Base-by-base conservation (phyloP, 495 filamentous ascomycete species). In the Immersiella caudata region DNA sequence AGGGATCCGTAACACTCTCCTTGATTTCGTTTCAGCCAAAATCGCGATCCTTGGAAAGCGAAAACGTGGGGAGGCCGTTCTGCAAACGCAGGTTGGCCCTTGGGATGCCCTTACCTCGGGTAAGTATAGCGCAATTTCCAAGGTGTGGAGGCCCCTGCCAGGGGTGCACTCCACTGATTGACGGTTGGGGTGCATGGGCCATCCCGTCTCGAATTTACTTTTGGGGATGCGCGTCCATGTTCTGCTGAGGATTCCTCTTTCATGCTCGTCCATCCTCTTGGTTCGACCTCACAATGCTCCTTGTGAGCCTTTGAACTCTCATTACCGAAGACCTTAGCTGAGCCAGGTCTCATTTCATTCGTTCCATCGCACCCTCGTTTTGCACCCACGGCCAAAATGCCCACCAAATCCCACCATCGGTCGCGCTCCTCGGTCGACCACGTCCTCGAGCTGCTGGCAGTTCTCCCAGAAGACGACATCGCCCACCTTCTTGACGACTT, bases 401-500 rank as follows among this genome's bases (percentile, higher is more conserved):
- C 77, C 22, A 69, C 68, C 69, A 72, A 72, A 54, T 68, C 74
- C 52, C 78, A 75, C 60, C 71, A 70, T 54, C 73, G 75, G 51
- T 71, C 71, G 56, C 70, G 71, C 22, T 79, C 78, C 49, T 79
- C 78, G 14, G 70, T 79, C 69, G 78, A 79, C 75, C 76, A 74
- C 20, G 76, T 78, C 68, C 68, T 79, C 29, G 75, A 76, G 62
- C 75, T 79, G 69, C 74, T 79, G 67, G 70, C 72, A 56, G 78
- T 79, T 64, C 70, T 79, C 33, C 74, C 76, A 60, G 78, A 79
- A 0, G 61, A 36, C 55, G 74, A 79, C 55, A 76, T 79, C 49
- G 62, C 74, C 40, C 25, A 73, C 12, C 75, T 79, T 12, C 67
- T 79, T 24, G 76, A 77, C 58, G 78, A 79, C 50, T 64, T 78